Base-by-base conservation (phyloP, 495 filamentous ascomycete genomes). In the Immersiella caudata region DNA sequence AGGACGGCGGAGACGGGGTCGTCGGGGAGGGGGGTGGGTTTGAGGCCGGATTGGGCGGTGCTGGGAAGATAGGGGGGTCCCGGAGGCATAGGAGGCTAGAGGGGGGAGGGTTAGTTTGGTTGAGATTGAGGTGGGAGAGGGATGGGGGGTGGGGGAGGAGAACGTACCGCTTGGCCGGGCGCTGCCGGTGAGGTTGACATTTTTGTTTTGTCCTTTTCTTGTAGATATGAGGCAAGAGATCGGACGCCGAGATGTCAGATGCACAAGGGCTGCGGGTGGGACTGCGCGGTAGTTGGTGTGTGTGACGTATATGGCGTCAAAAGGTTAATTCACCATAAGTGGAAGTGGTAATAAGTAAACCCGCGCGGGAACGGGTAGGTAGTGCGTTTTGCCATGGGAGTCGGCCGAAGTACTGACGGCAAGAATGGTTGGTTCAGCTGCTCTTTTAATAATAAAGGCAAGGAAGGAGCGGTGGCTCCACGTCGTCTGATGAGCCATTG, bases 1-100 rank as follows among this genome's bases (percentile, higher is more conserved):
- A 94, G 88, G 60, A 92, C 80, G 18, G 82, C 79, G 64, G 79
- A 83, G 70, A 91, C 77, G 52, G 89, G 85, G 54, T 90, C 81
- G 75, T 95, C 92, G 70, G 87, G 69, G 8, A 40, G 40, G 0
- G 76, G 67, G 16, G 82, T 81, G 6, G 91, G 90, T 5, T 75
- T 22, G 21, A 87, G 87, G 64, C 91, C 91, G 0, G 90, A 75
- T 35, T 71, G 63, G 57, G 90, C 89, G 29, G 60, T 55, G 2
- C 66, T 26, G 0, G 71, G 66, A 12, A 68, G 66, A 63, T 80
- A 81, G 18, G 79, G 79, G 1, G 78, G 77, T 4, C 75, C 72
- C 8, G 63, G 18, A 29, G n/a, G n/a, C n/a, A n/a, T n/a, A n/a
- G 58, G 54, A 4, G 54, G 46, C 36, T 70, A n/a, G n/a, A n/a